These are phyloP conservation scores for Curvularia verruculosa DNA, from an alignment of 2,329 filamentous ascomycete species.

Conservation along the genomic window DNA sequence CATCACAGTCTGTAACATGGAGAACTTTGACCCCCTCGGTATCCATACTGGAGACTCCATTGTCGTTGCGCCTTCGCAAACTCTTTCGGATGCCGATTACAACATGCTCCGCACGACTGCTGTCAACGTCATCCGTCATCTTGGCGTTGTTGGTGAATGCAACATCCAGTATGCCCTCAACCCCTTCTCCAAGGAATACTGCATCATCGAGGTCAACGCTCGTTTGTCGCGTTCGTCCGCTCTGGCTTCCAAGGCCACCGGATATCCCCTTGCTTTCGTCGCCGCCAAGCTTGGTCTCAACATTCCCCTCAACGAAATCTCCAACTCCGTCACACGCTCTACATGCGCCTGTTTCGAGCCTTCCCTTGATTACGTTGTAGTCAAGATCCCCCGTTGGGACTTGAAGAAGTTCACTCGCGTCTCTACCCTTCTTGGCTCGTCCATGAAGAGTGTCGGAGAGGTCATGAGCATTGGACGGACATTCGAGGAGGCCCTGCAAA, in stretches of 20 bases:
- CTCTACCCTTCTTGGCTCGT: slow-evolving; percentile 92
- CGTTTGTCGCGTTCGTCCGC: slow-evolving; percentile 94
- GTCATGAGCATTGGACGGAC: slow-evolving; percentile 98
- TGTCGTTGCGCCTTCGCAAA: slow-evolving; percentile 96
- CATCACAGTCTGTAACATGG: slow-evolving; percentile 99
- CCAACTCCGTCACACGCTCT: slow-evolving; percentile 92
- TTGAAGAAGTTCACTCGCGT: slow-evolving; percentile 98
- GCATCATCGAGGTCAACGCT: slow-evolving; percentile 99
- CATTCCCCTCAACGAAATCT: slow-evolving; percentile 94
- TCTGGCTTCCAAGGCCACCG: slow-evolving; percentile 94
- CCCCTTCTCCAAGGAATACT: slow-evolving; percentile 93
- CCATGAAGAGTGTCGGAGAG: slow-evolving; percentile 99
- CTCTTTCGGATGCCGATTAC: slow-evolving; percentile 95
- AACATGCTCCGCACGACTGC: slow-evolving; percentile 98
- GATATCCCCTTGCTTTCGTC: slow-evolving; percentile 94
- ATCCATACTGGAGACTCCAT: slow-evolving; percentile 99
- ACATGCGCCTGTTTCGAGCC: slow-evolving; percentile 99
- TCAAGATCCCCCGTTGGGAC: slow-evolving; percentile 99
- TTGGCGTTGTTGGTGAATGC: slow-evolving; percentile 97
- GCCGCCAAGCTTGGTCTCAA: slow-evolving; percentile 94
- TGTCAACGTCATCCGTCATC: slow-evolving; percentile 94
- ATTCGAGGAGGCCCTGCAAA: slow-evolving; percentile 98
- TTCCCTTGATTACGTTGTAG: slow-evolving; percentile 95
- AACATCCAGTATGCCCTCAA: slow-evolving; percentile 99
- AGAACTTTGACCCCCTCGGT: slow-evolving; percentile 98